Evolutionary conservation across 306 rosid species (phyloP), one percentile per base, ranked within the genome.

Genomic region (Purshia tridentata): DNA sequence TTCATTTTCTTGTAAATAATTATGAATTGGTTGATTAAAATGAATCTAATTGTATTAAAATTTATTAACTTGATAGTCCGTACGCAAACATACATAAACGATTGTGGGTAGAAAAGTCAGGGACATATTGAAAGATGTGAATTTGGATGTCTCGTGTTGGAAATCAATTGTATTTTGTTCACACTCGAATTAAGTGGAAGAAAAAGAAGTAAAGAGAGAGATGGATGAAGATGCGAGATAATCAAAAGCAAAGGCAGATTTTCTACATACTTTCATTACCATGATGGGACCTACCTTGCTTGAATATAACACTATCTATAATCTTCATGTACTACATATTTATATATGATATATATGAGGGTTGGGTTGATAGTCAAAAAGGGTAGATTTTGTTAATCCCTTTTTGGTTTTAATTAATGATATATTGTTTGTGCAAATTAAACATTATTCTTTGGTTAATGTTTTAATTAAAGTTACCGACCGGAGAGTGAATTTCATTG

Each of bases 301-400:
- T 90, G 86, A 88, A 84, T 70, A 78, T 84, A 84, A 88, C 97
- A 85, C 91, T 64, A 81, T 85, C n/a, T n/a, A n/a, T n/a, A n/a
- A n/a, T n/a, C 89, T 77, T 80, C 82, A 77, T 90, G 52, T 70
- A 16, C 22, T 19, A 39, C 49, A 23, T 61, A 35, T 6, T 49
- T 13, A 39, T 8, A n/a, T 84, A 80, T 73, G 74, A 72, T 76
- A 78, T 68, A 77, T 59, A 77, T 67, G 56, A 74, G 84, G 86
- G n/a, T n/a, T n/a, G n/a, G 61, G 39, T 70, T 85, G 81, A 76
- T 82, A 82, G 91, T 91, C 80, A 86, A 82, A 86, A 87, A 83
- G 84, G 84, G 52, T 53, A 65, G 76, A 67, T 51, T 49, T 73
- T 77, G 65, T 78, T 79, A 75, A 80, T 76, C 70, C 71, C 61